phyloP scores from a whole-genome alignment of 306 rosid species.

The Senna siamea region DNA sequence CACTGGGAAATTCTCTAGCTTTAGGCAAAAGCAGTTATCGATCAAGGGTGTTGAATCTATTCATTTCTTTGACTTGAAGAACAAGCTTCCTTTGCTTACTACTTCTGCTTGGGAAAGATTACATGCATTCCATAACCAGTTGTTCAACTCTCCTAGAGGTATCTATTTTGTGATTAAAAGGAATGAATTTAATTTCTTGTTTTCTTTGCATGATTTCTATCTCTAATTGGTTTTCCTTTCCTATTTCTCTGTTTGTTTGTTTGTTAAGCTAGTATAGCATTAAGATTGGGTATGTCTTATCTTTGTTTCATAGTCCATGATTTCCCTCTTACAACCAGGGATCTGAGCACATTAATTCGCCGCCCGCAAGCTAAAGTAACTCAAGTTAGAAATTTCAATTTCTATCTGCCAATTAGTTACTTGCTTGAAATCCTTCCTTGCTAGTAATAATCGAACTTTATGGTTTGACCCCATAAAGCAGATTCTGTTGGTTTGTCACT shows the following conservation, averaged over 20 bases:
- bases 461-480: neutral
- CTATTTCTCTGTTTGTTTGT: slow-evolving; percentile 8
- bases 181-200: slow-evolving; percentile 5
- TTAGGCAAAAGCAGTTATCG: slow-evolving; percentile 53
- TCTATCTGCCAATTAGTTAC: too few relatives aligned
- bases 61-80: slow-evolving; percentile 53
- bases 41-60: slow-evolving; percentile 44
- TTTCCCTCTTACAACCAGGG: neutral
- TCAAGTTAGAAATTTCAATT: neutral
- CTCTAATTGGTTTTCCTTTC: slow-evolving; percentile 12
- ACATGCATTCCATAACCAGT: slow-evolving; percentile 47
- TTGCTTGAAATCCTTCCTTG: too few relatives aligned
- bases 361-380: slow-evolving; percentile 18
- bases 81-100: slow-evolving; percentile 45
- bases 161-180: slow-evolving; percentile 16
- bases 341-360: neutral
- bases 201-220: slow-evolving; percentile 10
- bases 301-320: slow-evolving; percentile 4
- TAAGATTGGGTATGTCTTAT: neutral
- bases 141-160: slow-evolving; percentile 63
- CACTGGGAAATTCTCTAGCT: slow-evolving; percentile 49
- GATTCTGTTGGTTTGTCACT: neutral
- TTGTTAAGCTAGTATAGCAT: slow-evolving; percentile 21
- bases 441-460: too few relatives aligned
- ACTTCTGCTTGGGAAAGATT: slow-evolving; percentile 54